A percentile compares a stretch with the other conserved stretches of the same genome.
Conservation (phyloP, 805 yeast species). For the Ogataea siamensis region DNA sequence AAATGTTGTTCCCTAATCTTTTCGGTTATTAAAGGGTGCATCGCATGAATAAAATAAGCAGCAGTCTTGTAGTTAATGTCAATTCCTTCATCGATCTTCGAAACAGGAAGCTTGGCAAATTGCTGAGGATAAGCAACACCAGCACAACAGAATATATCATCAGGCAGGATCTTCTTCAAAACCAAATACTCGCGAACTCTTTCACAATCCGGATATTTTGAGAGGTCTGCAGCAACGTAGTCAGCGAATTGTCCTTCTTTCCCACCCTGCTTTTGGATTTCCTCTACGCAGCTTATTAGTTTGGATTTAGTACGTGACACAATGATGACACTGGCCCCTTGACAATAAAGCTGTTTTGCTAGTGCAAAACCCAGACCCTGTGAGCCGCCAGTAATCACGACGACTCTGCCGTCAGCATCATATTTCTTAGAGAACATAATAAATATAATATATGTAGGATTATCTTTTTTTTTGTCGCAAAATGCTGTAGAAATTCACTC, state of each 20-base stretch:
- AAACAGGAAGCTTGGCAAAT: constrained; percentile 61
- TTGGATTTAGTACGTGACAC: constrained; percentile 75
- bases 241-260: constrained; percentile 34
- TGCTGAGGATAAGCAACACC: constrained; percentile 82
- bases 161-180: constrained; percentile 45
- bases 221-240: constrained; percentile 63
- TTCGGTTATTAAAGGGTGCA: constrained; percentile 41
- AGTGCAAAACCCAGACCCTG: constrained; percentile 89
- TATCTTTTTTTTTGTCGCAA: neutral
- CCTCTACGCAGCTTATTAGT: constrained; percentile 47
- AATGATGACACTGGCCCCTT: constrained; percentile 64
- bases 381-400: constrained; percentile 87
- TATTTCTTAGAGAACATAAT: constrained; percentile 15
- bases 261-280: constrained; percentile 37
- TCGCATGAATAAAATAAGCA: constrained; percentile 65
- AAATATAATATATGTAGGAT: neutral
- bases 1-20: constrained; percentile 43
- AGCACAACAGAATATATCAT: constrained; percentile 80
- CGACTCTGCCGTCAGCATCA: constrained; percentile 47
- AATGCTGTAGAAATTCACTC: too few relatives aligned
- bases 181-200: constrained; percentile 37
- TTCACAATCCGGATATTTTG: constrained; percentile 51
- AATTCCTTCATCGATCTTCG: constrained; percentile 61
- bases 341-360: constrained; percentile 46
- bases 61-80: constrained; percentile 72